Conservation (phyloP, 306 rosid genomes). For the Trifolium repens region DNA sequence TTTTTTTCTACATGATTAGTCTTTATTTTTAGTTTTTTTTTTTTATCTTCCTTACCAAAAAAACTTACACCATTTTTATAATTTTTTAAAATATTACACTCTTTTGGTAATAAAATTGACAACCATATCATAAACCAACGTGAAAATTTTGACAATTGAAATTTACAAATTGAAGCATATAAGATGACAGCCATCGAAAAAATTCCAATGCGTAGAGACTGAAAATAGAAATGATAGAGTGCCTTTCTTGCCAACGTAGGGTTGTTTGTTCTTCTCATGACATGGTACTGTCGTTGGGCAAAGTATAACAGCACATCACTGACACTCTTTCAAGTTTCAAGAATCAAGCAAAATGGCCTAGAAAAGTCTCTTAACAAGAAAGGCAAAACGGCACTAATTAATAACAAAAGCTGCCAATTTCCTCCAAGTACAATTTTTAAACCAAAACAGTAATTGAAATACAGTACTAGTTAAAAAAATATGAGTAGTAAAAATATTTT, state of each 20-base stretch:
- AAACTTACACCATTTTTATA: no score
- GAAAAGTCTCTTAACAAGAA: slow-evolving; percentile 38
- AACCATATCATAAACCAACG: no score
- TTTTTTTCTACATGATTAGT: no score
- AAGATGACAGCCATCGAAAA: slow-evolving; percentile 12
- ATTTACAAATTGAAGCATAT: not conserved
- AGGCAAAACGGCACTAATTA: slow-evolving; percentile 8
- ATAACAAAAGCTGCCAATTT: slow-evolving; percentile 32
- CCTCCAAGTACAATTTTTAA: not conserved
- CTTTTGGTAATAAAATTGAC: no score
- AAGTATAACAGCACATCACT: slow-evolving; percentile 44
- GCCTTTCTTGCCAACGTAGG: slow-evolving; percentile 41
- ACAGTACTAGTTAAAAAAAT: no score
- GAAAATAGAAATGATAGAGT: slow-evolving; percentile 40
- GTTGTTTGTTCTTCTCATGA: slow-evolving; percentile 44
- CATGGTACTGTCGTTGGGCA: slow-evolving; percentile 39
- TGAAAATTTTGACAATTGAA: no score
- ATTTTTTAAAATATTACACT: no score
- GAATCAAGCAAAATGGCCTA: slow-evolving; percentile 35
- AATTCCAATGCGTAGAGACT: slow-evolving; percentile 26
- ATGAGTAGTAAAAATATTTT: no score
- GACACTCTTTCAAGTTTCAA: slow-evolving; percentile 45
- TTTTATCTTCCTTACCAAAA: no score
- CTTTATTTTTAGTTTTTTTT: no score
- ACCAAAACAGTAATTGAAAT: no score